Evolutionary conservation across 345 rosid genomes (phyloP), one percentile per base, ranked within the genome.

Genomic region (Fremontodendron californicum): DNA sequence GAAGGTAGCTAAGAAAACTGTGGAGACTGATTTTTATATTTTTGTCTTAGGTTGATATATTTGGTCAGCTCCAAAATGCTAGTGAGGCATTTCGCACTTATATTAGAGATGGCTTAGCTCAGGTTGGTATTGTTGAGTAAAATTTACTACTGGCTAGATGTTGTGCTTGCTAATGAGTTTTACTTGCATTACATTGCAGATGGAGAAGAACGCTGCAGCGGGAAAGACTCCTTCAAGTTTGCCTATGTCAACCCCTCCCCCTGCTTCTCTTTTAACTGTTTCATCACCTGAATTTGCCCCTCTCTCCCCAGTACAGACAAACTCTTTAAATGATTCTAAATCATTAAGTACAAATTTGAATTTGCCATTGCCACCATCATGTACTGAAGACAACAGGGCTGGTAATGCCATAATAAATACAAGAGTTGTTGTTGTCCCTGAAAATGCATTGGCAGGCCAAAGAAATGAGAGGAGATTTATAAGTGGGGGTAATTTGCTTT

Each of bases 81-180:
- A 96, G 99, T 10, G 99, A 96, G 84, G 98, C 99, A 6, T 96
- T 96, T 81, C 93, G 98, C 45, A 96, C 97, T 62, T 96, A 96
- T 81, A 96, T 96, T 62, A 92, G 96, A 80, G 99, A 96, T 78
- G 99, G 98, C 74, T 85, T 96, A 74, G 94, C 98, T 25, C 97
- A 96, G 99, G 99, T 96, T 73, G 48, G 90, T 79, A 31, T 76
- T 75, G 18, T 48, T 1, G 9, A 23, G 57, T 51, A 25, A 73
- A 52, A 35, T 19, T 49, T 48, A n/a, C n/a, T 94, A 33, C 13
- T 49, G 12, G 72, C 12, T 31, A n/a, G 49, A 7, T 45, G 69
- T 48, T 45, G 16, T 48, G 49, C 6, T 18, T 29, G 23, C 25
- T 75, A 42, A 46, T 52, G 16, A 21, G 23, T 54, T 71, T 78